These are phyloP conservation scores for Symbiodinium natans DNA, from an alignment of 73 alveolate species.

Conservation along the genomic window DNA sequence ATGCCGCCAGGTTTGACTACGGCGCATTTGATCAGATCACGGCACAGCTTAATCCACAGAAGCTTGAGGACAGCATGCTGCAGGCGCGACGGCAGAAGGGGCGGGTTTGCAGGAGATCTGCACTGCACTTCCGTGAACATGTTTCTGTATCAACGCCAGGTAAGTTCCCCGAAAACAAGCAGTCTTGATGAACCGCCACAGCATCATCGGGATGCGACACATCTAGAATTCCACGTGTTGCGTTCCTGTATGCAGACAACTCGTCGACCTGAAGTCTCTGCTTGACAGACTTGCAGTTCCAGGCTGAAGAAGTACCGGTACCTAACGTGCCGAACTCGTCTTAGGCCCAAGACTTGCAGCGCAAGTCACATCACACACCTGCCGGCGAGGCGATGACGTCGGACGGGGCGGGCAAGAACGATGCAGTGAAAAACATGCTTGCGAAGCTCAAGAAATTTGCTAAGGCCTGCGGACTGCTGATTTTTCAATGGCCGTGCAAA, in stretches of 20 bases:
- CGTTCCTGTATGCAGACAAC: no score
- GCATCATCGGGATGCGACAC: background rate
- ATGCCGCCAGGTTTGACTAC: background rate
- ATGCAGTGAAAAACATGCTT: background rate
- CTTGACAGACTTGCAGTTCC: no score
- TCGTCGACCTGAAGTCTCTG: no score
- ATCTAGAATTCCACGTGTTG: background rate
- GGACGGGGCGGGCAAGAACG: background rate
- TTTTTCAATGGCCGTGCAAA: background rate
- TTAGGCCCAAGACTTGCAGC: no score
- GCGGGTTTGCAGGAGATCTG: no score
- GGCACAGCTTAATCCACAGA: background rate
- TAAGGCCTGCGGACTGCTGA: background rate
- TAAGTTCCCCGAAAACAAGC: no score
- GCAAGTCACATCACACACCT: no score
- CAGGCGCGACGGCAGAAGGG: no score
- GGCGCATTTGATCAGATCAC: background rate
- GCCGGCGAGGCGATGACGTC: background rate
- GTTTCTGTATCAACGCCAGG: no score
- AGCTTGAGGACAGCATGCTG: background rate
- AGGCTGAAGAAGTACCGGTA: no score
- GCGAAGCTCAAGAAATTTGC: background rate
- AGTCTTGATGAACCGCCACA: no score
- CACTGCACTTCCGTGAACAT: background rate
- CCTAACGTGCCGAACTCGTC: no score